phyloP scores from a whole-genome alignment of 1,284 basidiomycete genomes.

The Malassezia sp. region DNA sequence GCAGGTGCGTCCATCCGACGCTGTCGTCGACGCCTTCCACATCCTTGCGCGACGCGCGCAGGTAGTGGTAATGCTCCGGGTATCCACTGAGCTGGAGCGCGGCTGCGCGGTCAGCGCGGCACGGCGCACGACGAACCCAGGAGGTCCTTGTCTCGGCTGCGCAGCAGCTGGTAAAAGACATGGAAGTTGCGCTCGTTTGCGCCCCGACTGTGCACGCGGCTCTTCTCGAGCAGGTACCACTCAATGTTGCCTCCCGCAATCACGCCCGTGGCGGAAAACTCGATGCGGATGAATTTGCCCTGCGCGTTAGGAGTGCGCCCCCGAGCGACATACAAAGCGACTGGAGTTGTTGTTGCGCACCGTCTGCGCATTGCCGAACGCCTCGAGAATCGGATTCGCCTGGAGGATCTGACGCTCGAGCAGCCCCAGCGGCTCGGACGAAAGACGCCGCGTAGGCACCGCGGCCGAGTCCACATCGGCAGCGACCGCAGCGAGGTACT shows the following conservation, averaged over 20 bases:
- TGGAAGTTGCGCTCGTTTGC: slow-evolving; percentile 75
- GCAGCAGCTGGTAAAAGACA: slow-evolving; percentile 77
- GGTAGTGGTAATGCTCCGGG: slow-evolving; percentile 75
- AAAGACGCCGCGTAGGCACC: slow-evolving; percentile 23
- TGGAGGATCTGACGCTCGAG: slow-evolving; percentile 93
- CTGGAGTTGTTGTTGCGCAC: slow-evolving; percentile 98
- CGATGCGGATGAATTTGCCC: slow-evolving; percentile 92
- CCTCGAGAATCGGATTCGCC: slow-evolving; percentile 93
- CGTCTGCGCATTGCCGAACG: slow-evolving; percentile 97
- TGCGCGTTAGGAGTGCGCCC: too few species aligned
- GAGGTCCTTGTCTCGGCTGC: slow-evolving; percentile 39
- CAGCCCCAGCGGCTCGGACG: slow-evolving; percentile 56
- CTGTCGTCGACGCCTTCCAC: slow-evolving; percentile 90
- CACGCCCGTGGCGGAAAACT: slow-evolving; percentile 81
- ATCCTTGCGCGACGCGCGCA: slow-evolving; percentile 76
- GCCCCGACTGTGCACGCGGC: slow-evolving; percentile 56
- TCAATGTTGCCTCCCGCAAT: slow-evolving; percentile 97
- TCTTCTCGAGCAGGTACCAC: slow-evolving; percentile 98
- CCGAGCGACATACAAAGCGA: too few species aligned
- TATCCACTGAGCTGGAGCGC: slow-evolving; percentile 60
- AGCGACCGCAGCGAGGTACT: slow-evolving; percentile 95
- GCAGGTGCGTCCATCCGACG: slow-evolving; percentile 73
- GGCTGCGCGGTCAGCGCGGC: too few species aligned
- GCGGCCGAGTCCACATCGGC: slow-evolving; percentile 48
- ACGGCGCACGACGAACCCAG: too few species aligned